Base-by-base conservation (phyloP, 2,329 filamentous ascomycete species). In the Fusarium musae region DNA sequence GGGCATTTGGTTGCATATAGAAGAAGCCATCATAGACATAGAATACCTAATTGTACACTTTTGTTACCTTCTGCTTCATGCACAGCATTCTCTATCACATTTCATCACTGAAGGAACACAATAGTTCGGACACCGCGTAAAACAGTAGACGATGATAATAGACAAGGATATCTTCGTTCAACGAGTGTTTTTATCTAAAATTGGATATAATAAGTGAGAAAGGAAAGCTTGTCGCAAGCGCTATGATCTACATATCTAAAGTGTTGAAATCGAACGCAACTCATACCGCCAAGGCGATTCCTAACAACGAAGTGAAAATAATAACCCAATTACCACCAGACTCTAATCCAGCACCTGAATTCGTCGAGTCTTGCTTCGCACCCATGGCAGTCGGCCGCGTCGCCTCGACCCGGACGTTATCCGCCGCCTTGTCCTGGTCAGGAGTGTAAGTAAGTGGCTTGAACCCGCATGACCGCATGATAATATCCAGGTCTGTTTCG, bases 391-490 rank as follows among this genome's bases (percentile, higher is more conserved):
- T 66, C 2, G 81, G 80, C 42, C 72, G 74, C n/a, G 73, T 71
- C 6, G 82, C 82, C 61, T 78, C 74, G 9, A 84, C 83, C 12
- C 69, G 70, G 17, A 84, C 64, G 23, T 81, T 80, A 37, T 80
- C 69, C 32, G 76, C 83, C 23, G 79, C 62, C 12, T 64, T 74
- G 63, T 84, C 82, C 40, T 79, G 71, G 30, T 69, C 74, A 1
- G 77, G 75, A 9, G 74, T 76, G 64, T 83, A 84, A 16, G 65
- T 67, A 39, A 78, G 57, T 9, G 69, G 34, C 11, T 68, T 47
- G 46, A 84, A 84, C 59, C 78, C 79, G 73, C 83, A 84, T 15
- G 76, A 74, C 11, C 72, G 60, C 75, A 84, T 79, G 64, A 84
- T 83, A 11, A 79, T 65, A 19, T 81, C 69, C 69, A 84, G 78